phyloP scores from a whole-genome alignment of 2,329 filamentous ascomycete genomes.

The Exophiala spinifera region DNA sequence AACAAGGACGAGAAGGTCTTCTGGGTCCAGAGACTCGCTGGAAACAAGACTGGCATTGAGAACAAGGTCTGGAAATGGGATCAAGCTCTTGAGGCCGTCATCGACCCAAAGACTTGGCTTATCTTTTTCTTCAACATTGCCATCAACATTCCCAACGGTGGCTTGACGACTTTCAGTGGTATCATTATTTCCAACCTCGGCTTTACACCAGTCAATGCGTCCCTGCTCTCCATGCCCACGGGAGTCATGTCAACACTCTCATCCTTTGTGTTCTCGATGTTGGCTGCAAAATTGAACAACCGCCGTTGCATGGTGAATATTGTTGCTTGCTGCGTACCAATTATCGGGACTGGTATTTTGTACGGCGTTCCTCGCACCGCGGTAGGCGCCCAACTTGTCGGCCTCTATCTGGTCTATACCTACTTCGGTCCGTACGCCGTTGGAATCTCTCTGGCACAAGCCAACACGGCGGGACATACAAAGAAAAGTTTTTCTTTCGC shows the following conservation, averaged over 20 bases:
- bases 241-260: conserved; percentile 33
- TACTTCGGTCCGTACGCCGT: conserved; percentile 39
- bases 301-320: conserved; percentile 34
- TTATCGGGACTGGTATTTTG: conserved; percentile 33
- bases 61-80: conserved; percentile 24
- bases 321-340: conserved; percentile 32
- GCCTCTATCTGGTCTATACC: conserved; percentile 41
- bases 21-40: conserved; percentile 36
- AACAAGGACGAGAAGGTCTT: conserved; percentile 52
- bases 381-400: conserved; percentile 39
- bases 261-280: conserved; percentile 31
- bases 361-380: conserved; percentile 29
- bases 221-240: conserved; percentile 37
- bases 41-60: conserved; percentile 27
- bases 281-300: conserved; percentile 31
- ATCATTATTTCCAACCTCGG: conserved; percentile 40
- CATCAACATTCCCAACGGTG: conserved; percentile 39
- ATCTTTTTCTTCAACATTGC: conserved; percentile 36
- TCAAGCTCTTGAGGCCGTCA: conserved; percentile 34
- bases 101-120: conserved; percentile 40
- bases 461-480: conserved; percentile 39
- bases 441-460: conserved; percentile 32
- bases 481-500: conserved; percentile 42
- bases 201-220: conserved; percentile 34
- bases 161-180: conserved; percentile 36